Percentiles rank a stretch among this genome's conserved stretches.
Evolutionary conservation across 2,329 filamentous ascomycete genomes (phyloP).

Genomic region (Celoporthe dispersa): DNA sequence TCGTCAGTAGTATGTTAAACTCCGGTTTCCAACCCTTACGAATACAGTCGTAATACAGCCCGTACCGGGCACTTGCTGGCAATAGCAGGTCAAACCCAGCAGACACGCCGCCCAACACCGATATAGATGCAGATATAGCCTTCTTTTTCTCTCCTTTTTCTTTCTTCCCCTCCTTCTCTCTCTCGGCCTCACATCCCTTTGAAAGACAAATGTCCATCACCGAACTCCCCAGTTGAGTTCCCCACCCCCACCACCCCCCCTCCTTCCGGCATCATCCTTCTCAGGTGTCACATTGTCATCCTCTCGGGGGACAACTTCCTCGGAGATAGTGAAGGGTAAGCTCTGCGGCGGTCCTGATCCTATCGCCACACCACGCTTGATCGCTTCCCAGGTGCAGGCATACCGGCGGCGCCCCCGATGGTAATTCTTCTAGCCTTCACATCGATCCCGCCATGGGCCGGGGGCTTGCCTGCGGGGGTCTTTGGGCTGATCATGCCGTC

Average conservation of each 20-base stretch:
- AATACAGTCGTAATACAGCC: slow-evolving; percentile 17
- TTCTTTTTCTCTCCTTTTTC: no score
- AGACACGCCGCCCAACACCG: slow-evolving; percentile 4
- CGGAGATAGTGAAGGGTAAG: slow-evolving; percentile 26
- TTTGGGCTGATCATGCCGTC: slow-evolving; percentile 33
- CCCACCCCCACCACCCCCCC: background rate
- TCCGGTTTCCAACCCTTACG: slow-evolving; percentile 14
- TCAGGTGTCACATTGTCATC: slow-evolving; percentile 1
- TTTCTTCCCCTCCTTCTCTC: no score
- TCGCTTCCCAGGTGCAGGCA: slow-evolving; percentile 27
- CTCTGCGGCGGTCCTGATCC: slow-evolving; percentile 29
- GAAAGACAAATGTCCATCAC: background rate
- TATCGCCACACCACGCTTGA: slow-evolving; percentile 36
- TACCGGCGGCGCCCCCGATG: slow-evolving; percentile 43
- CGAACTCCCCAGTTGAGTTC: background rate
- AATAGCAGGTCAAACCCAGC: slow-evolving; percentile 6
- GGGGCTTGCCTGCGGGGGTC: slow-evolving; percentile 21
- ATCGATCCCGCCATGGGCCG: slow-evolving; percentile 30
- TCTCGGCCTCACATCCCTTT: background rate
- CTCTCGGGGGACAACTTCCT: slow-evolving; percentile 5
- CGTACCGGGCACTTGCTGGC: background rate
- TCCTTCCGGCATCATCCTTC: background rate
- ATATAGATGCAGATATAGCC: slow-evolving; percentile 13
- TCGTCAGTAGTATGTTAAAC: slow-evolving; percentile 21
- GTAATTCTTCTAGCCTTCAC: slow-evolving; percentile 47